Conservation (phyloP, 139 green algal genomes). For the Coelastrella sp. region DNA sequence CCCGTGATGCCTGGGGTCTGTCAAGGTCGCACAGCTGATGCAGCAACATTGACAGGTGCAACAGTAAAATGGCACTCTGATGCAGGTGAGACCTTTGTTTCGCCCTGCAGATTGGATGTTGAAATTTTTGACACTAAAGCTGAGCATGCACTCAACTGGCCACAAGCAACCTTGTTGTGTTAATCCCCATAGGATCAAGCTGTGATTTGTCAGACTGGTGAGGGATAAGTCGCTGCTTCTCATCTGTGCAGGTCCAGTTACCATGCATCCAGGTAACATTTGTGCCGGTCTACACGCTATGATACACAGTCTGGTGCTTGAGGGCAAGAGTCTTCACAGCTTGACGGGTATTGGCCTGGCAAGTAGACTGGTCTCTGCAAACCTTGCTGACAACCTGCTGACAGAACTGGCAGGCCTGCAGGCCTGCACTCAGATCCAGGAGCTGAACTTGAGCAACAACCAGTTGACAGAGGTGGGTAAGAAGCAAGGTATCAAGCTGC, state of each 20-base stretch:
- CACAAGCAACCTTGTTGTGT: no score
- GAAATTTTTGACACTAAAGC: no score
- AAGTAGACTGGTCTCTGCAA: constrained; percentile 14
- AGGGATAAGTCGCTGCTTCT: background rate
- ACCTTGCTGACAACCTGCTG: constrained; percentile 33
- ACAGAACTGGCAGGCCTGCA: background rate
- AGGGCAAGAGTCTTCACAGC: background rate
- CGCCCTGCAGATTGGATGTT: no score
- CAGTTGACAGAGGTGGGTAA: constrained; percentile 14
- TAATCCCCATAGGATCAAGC: no score
- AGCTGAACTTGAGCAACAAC: constrained; percentile 30
- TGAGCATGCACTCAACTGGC: no score
- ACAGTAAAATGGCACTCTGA: constrained; percentile 7
- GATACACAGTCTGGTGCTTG: constrained; percentile 27
- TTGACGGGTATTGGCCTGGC: constrained; percentile 1
- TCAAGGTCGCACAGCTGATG: background rate
- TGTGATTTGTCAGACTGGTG: no score
- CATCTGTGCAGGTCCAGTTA: background rate
- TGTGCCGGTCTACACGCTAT: background rate
- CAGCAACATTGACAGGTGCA: background rate
- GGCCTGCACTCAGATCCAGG: background rate
- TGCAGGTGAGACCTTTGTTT: background rate
- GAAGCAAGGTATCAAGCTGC: background rate
- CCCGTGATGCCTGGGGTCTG: background rate
- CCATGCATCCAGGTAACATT: background rate